These are phyloP conservation scores for Trichosporon sp. DNA, from an alignment of 1,284 basidiomycete genomes.

Conservation along the genomic window DNA sequence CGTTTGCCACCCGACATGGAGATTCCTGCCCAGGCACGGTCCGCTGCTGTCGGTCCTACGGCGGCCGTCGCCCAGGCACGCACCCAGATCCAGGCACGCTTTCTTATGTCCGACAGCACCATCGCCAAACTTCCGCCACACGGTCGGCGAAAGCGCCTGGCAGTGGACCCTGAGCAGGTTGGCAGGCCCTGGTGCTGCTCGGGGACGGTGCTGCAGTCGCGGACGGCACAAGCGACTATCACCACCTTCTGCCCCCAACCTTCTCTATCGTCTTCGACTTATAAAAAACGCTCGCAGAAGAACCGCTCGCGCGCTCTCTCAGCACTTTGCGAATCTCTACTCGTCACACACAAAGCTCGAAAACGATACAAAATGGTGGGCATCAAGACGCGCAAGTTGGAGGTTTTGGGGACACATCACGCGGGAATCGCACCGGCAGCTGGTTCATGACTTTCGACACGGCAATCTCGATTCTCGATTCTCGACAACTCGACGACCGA, in stretches of 20 bases:
- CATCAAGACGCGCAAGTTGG: not conserved
- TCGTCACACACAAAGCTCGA: constrained; percentile 3
- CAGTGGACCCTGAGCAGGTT: not conserved
- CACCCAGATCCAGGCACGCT: not conserved
- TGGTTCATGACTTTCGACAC: not conserved
- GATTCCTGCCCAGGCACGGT: not conserved
- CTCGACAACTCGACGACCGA: not conserved
- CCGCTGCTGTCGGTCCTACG: not conserved
- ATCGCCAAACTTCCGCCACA: not conserved
- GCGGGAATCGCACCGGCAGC: not conserved
- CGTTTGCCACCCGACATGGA: not conserved
- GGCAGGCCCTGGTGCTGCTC: not conserved
- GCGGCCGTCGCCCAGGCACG: not conserved
- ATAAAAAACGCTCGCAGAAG: constrained; percentile 3
- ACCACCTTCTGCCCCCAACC: not conserved
- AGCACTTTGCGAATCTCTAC: constrained; percentile 1
- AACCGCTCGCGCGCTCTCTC: constrained; percentile 5
- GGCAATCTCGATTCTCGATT: not conserved
- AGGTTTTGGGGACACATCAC: not conserved
- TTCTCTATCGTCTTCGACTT: constrained; percentile 1
- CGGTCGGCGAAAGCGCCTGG: not conserved
- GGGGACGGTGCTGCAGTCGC: not conserved
- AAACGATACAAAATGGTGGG: constrained; percentile 6
- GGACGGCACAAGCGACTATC: not conserved
- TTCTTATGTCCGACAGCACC: not conserved